phyloP scores from a whole-genome alignment of 2,329 filamentous ascomycete genomes.

The Ophiostoma triangulosporum region DNA sequence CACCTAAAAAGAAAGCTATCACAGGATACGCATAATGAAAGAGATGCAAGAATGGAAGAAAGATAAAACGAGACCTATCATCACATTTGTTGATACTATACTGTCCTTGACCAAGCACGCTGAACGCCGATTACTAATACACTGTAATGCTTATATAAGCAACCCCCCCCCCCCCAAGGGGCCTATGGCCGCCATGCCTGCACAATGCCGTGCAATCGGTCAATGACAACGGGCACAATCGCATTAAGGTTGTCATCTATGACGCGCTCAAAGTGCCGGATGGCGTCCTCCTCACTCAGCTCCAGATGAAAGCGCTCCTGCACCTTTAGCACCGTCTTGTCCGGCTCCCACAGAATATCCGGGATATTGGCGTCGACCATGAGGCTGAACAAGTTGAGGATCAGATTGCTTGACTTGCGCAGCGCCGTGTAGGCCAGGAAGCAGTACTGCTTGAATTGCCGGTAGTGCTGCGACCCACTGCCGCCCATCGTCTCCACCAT shows the following conservation, averaged over 20 bases:
- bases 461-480: slow-evolving; percentile 63
- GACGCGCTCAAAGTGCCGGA: slow-evolving; percentile 72
- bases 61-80: neutral
- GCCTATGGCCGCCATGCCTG: slow-evolving; percentile 69
- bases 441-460: slow-evolving; percentile 86
- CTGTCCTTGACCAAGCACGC: too few species aligned
- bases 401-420: slow-evolving; percentile 77
- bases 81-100: too few species aligned
- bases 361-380: slow-evolving; percentile 98
- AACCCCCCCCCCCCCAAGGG: neutral
- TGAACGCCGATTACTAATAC: too few species aligned
- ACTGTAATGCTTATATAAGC: too few species aligned
- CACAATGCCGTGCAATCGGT: slow-evolving; percentile 84
- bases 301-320: slow-evolving; percentile 89
- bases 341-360: slow-evolving; percentile 81
- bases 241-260: slow-evolving; percentile 86
- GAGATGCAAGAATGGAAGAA: neutral
- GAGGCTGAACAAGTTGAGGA: slow-evolving; percentile 86
- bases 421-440: slow-evolving; percentile 89
- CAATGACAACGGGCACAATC: slow-evolving; percentile 86
- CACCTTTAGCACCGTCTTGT: slow-evolving; percentile 90
- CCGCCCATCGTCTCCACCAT: slow-evolving; percentile 99
- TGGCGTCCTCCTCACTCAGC: slow-evolving; percentile 81
- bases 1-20: too few species aligned
- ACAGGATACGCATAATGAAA: too few species aligned